A percentile compares a stretch with the other conserved stretches of the same genome.
phyloP scores from a whole-genome alignment of 2,329 filamentous ascomycete species.

The Cadophora gregata region DNA sequence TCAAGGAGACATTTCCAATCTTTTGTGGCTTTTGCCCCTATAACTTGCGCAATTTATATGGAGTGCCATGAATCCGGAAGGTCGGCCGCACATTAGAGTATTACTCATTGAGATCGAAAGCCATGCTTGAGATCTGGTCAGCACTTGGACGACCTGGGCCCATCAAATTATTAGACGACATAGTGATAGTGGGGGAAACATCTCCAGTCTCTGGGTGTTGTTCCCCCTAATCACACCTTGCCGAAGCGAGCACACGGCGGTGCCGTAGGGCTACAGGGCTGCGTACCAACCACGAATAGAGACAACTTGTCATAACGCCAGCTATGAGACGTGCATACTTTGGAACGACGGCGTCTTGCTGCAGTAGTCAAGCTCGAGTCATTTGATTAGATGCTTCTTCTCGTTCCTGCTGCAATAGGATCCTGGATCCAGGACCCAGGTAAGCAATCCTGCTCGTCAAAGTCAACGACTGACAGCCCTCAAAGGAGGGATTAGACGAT shows the following conservation, averaged over 20 bases:
- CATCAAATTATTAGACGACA: not conserved
- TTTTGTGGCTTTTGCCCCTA: conserved; percentile 13
- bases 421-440: too few species aligned
- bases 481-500: not conserved
- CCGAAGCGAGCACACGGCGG: conserved; percentile 7
- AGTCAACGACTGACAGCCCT: not conserved
- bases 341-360: not conserved
- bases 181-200: not conserved
- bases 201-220: not conserved
- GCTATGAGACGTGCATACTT: not conserved
- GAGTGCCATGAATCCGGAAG: not conserved
- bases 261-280: conserved; percentile 6
- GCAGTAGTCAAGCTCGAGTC: not conserved
- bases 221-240: not conserved
- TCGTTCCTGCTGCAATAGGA: not conserved
- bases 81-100: not conserved
- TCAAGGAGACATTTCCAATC: not conserved
- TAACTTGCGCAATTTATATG: conserved; percentile 17
- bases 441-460: not conserved
- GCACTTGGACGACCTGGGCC: not conserved
- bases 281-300: conserved; percentile 6
- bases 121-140: conserved; percentile 6
- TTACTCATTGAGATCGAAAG: not conserved
- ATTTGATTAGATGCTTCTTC: conserved; percentile 7
- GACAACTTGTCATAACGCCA: not conserved